Conservation (phyloP, 495 filamentous ascomycete species). For the Annulohypoxylon nitens region DNA sequence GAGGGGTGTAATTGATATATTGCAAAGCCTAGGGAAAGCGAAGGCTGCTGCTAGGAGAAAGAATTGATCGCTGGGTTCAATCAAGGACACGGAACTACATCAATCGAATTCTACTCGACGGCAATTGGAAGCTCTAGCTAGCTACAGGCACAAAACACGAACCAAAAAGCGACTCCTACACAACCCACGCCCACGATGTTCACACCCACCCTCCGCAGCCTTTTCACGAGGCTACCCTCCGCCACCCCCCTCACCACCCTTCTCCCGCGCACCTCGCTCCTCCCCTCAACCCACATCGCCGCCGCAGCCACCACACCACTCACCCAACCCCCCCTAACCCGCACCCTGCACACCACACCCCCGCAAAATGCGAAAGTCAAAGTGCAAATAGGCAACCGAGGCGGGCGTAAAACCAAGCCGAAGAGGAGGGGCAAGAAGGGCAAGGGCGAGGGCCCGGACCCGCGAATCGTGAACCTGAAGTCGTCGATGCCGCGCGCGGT, state of each 20-base stretch:
- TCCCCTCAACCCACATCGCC: constrained; percentile 13
- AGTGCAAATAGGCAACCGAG: not conserved
- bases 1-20: not conserved
- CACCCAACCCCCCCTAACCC: constrained; percentile 1
- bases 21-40: not conserved
- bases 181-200: constrained; percentile 36
- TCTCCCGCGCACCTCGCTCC: not conserved
- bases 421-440: constrained; percentile 16
- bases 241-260: constrained; percentile 8
- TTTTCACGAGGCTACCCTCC: constrained; percentile 40
- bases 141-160: not conserved
- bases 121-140: no score
- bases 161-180: not conserved
- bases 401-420: constrained; percentile 1
- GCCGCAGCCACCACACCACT: not conserved
- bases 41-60: no score
- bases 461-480: constrained; percentile 47
- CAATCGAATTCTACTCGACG: not conserved
- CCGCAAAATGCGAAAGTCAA: constrained; percentile 14
- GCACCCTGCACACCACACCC: constrained; percentile 41
- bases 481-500: constrained; percentile 47
- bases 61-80: not conserved
- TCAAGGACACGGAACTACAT: not conserved
- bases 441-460: constrained; percentile 38
- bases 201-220: constrained; percentile 37